Evolutionary conservation across 108 stramenopile genomes (phyloP).

Genomic region (Pelagomonas calceolata): DNA sequence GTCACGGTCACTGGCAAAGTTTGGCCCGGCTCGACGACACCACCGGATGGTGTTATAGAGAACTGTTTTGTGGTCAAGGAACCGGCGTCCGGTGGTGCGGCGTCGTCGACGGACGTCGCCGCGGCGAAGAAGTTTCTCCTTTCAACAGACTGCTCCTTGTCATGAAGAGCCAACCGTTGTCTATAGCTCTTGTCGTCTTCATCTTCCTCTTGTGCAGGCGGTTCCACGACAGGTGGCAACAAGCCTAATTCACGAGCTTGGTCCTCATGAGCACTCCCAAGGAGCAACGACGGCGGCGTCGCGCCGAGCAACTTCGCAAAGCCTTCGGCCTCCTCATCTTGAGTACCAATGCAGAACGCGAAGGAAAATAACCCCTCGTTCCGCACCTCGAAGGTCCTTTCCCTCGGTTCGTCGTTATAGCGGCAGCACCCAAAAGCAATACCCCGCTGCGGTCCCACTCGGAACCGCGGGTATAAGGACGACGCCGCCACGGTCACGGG

Average conservation of each 20-base stretch:
- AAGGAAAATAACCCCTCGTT: slow-evolving; percentile 45
- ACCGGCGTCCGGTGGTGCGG: neutral
- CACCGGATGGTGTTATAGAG: slow-evolving; percentile 21
- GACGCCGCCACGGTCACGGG: slow-evolving; percentile 22
- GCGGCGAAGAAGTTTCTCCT: neutral
- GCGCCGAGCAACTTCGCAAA: slow-evolving; percentile 1
- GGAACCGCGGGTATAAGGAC: slow-evolving; percentile 25
- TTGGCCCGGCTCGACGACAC: slow-evolving; percentile 35
- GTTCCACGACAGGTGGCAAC: neutral
- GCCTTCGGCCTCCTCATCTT: slow-evolving; percentile 5
- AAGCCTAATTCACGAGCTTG: slow-evolving; percentile 2
- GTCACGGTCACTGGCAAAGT: slow-evolving; percentile 19
- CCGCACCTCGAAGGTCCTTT: slow-evolving; percentile 31
- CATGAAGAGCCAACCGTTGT: too few species aligned
- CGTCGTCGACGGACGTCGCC: neutral
- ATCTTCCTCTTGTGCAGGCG: too few species aligned
- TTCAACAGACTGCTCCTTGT: neutral
- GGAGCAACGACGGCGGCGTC: neutral
- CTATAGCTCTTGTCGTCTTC: too few species aligned
- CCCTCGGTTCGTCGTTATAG: slow-evolving; percentile 27
- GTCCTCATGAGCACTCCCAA: slow-evolving; percentile 6
- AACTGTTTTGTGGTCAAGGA: slow-evolving; percentile 16
- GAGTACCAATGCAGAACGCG: slow-evolving; percentile 12
- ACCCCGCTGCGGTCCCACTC: slow-evolving; percentile 37
- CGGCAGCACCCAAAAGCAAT: slow-evolving; percentile 42